Evolutionary conservation across 2,329 filamentous ascomycete species (phyloP).

Genomic region (Microthyrium microscopicum): DNA sequence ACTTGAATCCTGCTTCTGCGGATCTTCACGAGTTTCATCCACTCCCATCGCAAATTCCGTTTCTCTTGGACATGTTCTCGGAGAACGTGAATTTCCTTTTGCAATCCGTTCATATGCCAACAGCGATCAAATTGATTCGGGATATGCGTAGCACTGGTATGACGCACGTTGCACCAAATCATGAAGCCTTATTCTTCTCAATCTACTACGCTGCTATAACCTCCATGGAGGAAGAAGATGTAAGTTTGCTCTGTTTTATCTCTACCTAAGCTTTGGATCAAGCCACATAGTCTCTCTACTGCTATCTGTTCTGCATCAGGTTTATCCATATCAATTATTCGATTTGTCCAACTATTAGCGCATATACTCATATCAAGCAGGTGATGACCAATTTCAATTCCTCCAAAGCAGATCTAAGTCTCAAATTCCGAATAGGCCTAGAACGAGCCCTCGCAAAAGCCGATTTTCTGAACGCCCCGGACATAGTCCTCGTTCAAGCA

Average conservation of each 20-base stretch:
- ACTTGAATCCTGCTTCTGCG: conserved; percentile 16
- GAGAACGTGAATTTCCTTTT: conserved; percentile 34
- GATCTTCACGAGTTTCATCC: conserved; percentile 30
- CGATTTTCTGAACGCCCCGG: conserved; percentile 44
- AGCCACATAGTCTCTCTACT: too few species aligned
- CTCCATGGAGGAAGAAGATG: conserved; percentile 42
- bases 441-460: conserved; percentile 48
- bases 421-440: conserved; percentile 37
- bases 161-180: conserved; percentile 21
- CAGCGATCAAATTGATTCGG: conserved; percentile 23
- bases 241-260: conserved; percentile 15
- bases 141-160: conserved; percentile 18
- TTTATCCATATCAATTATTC: too few species aligned
- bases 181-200: conserved; percentile 38
- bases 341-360: too few species aligned
- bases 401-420: conserved; percentile 28
- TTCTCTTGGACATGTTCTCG: conserved; percentile 32
- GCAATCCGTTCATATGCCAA: conserved; percentile 31
- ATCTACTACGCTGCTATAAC: conserved; percentile 40
- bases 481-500: conserved; percentile 44
- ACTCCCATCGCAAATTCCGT: conserved; percentile 37
- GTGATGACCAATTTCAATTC: conserved; percentile 19
- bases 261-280: too few species aligned
- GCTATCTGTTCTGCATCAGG: too few species aligned
- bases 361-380: conserved; percentile 31